Base-by-base conservation (phyloP, 2,329 filamentous ascomycete species). In the Thielaviopsis ethacetica region DNA sequence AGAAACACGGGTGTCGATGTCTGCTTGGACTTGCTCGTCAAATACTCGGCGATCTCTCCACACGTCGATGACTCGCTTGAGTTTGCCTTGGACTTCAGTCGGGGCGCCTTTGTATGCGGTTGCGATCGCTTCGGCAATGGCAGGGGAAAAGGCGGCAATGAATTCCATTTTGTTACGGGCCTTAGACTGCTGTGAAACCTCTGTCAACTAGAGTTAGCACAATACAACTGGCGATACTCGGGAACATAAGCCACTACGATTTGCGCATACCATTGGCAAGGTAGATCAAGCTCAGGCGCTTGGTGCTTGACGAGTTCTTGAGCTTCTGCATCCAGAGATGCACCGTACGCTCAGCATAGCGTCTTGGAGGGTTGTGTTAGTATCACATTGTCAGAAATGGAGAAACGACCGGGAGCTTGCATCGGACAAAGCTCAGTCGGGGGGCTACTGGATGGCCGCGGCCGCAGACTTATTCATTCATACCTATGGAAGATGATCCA, bases 401-500 rank as follows among this genome's bases (percentile, higher is more conserved):
- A 34, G 30, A 34, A 49, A 21, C 44, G n/a, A 21, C 44, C n/a
- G 19, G n/a, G n/a, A 49, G 38, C 13, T 44, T 44, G 38, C 38
- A 44, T 44, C 30, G 30, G 10, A 34, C 30, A 34, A 34, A 34
- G 30, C 7, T 12, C 38, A 44, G 15, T n/a, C 15, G 47, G 21
- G 47, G 21, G 59, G 61, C 24, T 13, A 17, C 57, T 50, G 17
- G 17, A n/a, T 38, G 19, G n/a, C 30, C 30, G 30, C 10, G 7
- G 30, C 30, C 30, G 30, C 30, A 34, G 30, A 58, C n/a, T n/a
- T n/a, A n/a, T 61, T 58, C 60, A 51, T 62, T 61, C 70, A 63
- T 83, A 95, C 90, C 90, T 86, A 73, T 98, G 91, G 70, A 98
- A 98, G 86, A 98, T 94, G 62, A 98, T 93, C 94, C 94, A 98